Conservation (phyloP, 495 filamentous ascomycete species). For the Penicillium alfredii region DNA sequence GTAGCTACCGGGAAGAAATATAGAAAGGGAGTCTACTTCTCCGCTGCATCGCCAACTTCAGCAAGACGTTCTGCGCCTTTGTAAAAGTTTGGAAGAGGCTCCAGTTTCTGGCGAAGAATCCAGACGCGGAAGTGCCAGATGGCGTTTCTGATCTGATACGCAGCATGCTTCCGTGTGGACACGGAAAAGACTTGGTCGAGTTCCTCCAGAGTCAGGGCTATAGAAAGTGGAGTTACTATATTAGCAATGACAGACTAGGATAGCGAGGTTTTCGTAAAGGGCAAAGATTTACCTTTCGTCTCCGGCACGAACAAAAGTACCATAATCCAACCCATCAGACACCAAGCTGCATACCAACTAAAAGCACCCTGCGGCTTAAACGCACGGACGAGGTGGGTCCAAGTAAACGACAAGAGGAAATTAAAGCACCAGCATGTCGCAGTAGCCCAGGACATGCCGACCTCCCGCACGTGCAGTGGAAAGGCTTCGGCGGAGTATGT, state of each 20-base stretch:
- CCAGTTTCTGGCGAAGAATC: slow-evolving; percentile 43
- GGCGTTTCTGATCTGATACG: slow-evolving; percentile 42
- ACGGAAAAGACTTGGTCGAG: slow-evolving; percentile 50
- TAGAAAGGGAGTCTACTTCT: slow-evolving; percentile 6
- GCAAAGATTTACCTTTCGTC: slow-evolving; percentile 42
- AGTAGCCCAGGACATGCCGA: slow-evolving; percentile 62
- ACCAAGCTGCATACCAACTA: slow-evolving; percentile 58
- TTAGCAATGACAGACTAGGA: no score
- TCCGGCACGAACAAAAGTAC: slow-evolving; percentile 53
- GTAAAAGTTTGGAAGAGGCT: slow-evolving; percentile 42
- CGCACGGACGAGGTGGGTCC: slow-evolving; percentile 42
- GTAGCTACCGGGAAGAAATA: no score
- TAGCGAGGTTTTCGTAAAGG: slow-evolving; percentile 1
- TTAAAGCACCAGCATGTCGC: slow-evolving; percentile 48
- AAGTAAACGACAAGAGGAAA: slow-evolving; percentile 53
- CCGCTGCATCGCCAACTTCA: slow-evolving; percentile 26
- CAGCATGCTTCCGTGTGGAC: slow-evolving; percentile 42
- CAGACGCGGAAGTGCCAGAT: slow-evolving; percentile 49
- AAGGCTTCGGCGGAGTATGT: slow-evolving; percentile 56
- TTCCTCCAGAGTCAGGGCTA: slow-evolving; percentile 46
- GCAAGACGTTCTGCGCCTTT: slow-evolving; percentile 28
- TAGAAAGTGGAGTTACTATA: slow-evolving; percentile 5
- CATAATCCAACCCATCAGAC: slow-evolving; percentile 50
- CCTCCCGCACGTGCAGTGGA: slow-evolving; percentile 55
- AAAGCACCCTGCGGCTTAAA: slow-evolving; percentile 54